Conservation (phyloP, 805 yeast species). For the Allodekkera sacchari region DNA sequence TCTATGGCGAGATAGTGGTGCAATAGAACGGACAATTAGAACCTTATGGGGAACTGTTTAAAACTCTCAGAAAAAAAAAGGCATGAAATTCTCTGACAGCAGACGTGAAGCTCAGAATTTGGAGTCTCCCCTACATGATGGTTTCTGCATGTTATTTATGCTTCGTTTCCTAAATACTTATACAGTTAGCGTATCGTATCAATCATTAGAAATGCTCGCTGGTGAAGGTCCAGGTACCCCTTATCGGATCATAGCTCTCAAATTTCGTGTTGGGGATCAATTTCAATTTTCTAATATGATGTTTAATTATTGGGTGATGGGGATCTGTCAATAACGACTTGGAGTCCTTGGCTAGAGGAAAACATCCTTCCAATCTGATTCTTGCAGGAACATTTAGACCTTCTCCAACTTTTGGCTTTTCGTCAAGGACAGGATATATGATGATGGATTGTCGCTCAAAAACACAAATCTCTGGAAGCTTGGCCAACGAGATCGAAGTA, state of each 20-base stretch:
- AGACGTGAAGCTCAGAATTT: too few relatives aligned
- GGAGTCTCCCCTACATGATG: too few relatives aligned
- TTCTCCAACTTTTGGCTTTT: constrained; percentile 60
- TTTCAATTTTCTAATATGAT: constrained; percentile 63
- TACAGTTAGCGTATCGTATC: too few relatives aligned
- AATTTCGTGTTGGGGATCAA: constrained; percentile 52
- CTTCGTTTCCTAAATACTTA: too few relatives aligned
- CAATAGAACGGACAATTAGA: too few relatives aligned
- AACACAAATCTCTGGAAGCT: constrained; percentile 57
- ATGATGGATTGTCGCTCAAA: constrained; percentile 54
- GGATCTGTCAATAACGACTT: constrained; percentile 71
- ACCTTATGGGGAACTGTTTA: too few relatives aligned
- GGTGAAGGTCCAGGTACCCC: constrained; percentile 65
- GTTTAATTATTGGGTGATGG: constrained; percentile 58
- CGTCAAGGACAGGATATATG: constrained; percentile 62
- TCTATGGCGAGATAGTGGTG: too few relatives aligned
- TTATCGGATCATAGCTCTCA: constrained; percentile 64
- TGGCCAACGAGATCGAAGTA: constrained; percentile 53
- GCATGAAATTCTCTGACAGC: too few relatives aligned
- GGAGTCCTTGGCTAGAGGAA: constrained; percentile 67
- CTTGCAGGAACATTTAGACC: constrained; percentile 75
- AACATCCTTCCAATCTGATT: constrained; percentile 71
- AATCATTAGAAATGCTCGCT: constrained; percentile 30
- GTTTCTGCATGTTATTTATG: too few relatives aligned
- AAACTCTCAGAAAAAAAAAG: too few relatives aligned